Conservation (phyloP, 2,329 filamentous ascomycete genomes). For the Paracorniculantispora psalliotae region DNA sequence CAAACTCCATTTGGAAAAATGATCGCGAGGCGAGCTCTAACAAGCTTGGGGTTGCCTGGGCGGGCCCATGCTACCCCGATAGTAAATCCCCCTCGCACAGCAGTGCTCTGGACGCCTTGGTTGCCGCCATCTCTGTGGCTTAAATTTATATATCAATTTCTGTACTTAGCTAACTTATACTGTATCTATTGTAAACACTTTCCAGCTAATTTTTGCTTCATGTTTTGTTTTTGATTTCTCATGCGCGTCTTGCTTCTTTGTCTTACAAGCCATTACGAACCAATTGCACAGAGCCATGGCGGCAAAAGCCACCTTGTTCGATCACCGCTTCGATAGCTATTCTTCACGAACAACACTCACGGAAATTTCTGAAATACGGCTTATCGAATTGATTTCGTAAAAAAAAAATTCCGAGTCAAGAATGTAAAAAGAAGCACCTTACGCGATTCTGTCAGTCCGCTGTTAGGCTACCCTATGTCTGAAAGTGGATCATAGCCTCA, state of each 20-base stretch:
- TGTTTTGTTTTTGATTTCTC: too few species aligned
- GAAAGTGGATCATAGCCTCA: constrained; percentile 3
- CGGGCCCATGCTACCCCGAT: constrained; percentile 50
- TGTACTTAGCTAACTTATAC: background rate
- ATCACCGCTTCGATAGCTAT: too few species aligned
- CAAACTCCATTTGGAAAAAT: constrained; percentile 59
- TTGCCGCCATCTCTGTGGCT: constrained; percentile 50
- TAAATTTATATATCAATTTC: constrained; percentile 6
- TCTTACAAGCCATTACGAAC: too few species aligned
- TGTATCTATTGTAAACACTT: background rate
- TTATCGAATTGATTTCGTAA: too few species aligned
- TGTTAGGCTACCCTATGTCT: background rate
- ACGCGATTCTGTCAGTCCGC: background rate
- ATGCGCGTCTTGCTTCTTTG: too few species aligned
- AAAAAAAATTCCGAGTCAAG: background rate
- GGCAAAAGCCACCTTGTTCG: too few species aligned
- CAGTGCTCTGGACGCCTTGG: constrained; percentile 61
- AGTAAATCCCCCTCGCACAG: constrained; percentile 57
- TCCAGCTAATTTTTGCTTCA: background rate
- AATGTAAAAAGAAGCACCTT: background rate
- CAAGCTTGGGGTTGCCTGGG: constrained; percentile 60
- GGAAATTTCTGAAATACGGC: too few species aligned
- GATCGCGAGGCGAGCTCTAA: constrained; percentile 43
- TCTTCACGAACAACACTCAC: too few species aligned
- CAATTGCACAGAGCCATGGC: too few species aligned